These are phyloP conservation scores for Lithospermum erythrorhizon DNA, from an alignment of 257 asterid genomes.

Conservation along the genomic window DNA sequence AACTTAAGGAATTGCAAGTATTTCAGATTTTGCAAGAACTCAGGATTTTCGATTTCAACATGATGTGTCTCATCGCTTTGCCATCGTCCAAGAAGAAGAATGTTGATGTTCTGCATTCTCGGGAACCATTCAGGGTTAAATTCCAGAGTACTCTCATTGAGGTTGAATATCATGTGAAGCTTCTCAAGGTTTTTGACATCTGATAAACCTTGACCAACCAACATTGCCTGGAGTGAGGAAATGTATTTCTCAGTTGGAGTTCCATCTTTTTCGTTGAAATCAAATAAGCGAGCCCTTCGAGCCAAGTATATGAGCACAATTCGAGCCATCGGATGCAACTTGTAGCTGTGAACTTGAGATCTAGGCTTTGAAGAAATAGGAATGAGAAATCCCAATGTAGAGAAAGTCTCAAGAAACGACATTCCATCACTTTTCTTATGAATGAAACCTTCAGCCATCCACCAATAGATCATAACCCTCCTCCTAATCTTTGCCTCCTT, in stretches of 20 bases:
- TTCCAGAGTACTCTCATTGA: conserved; percentile 2
- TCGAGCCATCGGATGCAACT: conserved; percentile 9
- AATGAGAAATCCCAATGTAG: not conserved
- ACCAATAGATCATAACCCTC: conserved; percentile 10
- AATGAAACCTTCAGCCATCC: conserved; percentile 8
- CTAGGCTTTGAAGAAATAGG: not conserved
- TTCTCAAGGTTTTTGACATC: not conserved
- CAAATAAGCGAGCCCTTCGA: not conserved
- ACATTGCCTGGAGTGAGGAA: not conserved
- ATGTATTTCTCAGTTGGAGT: not conserved
- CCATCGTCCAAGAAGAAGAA: conserved; percentile 14
- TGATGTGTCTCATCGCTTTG: conserved; percentile 5
- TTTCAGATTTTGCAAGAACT: not conserved
- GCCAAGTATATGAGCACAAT: conserved; percentile 4
- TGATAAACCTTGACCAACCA: conserved; percentile 1
- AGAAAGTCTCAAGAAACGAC: not conserved
- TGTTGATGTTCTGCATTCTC: not conserved
- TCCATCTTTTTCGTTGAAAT: not conserved
- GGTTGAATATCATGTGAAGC: conserved; percentile 3
- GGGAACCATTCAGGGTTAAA: not conserved
- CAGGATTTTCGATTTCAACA: conserved; percentile 9
- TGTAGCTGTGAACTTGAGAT: not conserved
- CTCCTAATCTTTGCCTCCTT: conserved; percentile 4
- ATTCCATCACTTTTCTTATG: not conserved
- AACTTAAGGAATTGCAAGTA: conserved; percentile 2